Evolutionary conservation across 2,329 filamentous ascomycete species (phyloP).

Genomic region (Tricladium varicosporioides): DNA sequence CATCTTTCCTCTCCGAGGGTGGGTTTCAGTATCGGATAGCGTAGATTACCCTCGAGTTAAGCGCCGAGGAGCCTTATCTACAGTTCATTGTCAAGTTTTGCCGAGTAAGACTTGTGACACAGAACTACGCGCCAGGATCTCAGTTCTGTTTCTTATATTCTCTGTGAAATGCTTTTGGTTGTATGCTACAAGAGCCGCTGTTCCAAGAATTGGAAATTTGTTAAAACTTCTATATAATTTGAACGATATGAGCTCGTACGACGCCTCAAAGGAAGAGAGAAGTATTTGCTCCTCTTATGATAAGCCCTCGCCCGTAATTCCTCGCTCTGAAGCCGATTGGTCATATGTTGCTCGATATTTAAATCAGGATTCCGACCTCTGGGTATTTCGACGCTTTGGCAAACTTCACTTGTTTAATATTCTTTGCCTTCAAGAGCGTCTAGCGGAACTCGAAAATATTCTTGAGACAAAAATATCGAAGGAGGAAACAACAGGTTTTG

Average conservation of each 20-base stretch:
- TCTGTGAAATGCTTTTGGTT: neutral
- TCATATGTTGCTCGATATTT: neutral
- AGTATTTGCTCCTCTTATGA: neutral
- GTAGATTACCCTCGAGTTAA: conserved; percentile 1
- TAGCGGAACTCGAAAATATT: conserved; percentile 5
- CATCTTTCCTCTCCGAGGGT: neutral
- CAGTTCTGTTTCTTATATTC: conserved; percentile 1
- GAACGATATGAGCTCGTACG: neutral
- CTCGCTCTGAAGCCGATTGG: neutral
- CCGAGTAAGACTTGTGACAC: neutral
- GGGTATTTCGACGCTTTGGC: conserved; percentile 15
- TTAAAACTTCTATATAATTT: neutral
- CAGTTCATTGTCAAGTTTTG: neutral
- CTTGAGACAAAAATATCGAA: conserved; percentile 7
- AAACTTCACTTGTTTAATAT: conserved; percentile 13
- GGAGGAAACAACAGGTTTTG: neutral
- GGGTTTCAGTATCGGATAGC: neutral
- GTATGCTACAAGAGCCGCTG: neutral
- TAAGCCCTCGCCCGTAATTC: neutral
- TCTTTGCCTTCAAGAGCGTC: conserved; percentile 6
- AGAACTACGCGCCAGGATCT: neutral
- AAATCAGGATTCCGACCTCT: conserved; percentile 11
- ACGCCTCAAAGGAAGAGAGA: neutral
- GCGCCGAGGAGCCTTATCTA: neutral
- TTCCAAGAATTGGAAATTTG: neutral